Base-by-base conservation (phyloP, 2,329 filamentous ascomycete species). In the Paecilomyces formosus region DNA sequence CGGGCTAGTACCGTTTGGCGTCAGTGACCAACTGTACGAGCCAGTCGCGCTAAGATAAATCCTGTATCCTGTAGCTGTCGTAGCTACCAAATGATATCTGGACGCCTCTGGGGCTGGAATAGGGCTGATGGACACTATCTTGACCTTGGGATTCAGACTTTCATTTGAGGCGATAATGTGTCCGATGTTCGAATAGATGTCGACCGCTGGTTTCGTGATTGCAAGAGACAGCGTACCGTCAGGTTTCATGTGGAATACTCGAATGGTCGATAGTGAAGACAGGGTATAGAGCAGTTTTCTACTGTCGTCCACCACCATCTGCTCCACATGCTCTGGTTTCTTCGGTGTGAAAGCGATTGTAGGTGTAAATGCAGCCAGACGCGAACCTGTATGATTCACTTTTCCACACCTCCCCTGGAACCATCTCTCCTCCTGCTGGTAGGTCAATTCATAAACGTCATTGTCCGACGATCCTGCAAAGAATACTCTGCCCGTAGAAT, bases 391-490 rank as follows among this genome's bases (percentile, higher is more conserved):
- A 72, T 97, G 94, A 70, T 95, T 95, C 62, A 93, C 86, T 75
- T 92, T 96, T 60, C 88, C 87, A 71, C 90, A 95, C 64, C 89
- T 85, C 73, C 87, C 92, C 56, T 89, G 88, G 71, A 99, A 99
- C 94, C 94, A 99, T 66, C 89, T 88, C 75, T 99, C 94, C 73
- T 97, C 92, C 69, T 96, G 92, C 74, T 97, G 93, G 72, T 99
- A 99, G 65, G 89, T 92, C 57, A 99, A 83, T 75, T 99, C 94
- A 72, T 94, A 90, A 54, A 99, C 85, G 66, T 97, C 92, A 63
- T 91, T 91, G 64, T 93, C 90, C 55, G 81, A 83, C 55, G 82
- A 83, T 39, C 92, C 90, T 50, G 89, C 87, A 69, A 97, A 96
- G 79, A 99, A 99, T 63, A 99, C 94, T 61, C 94, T 89, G 8